These are phyloP conservation scores for Trichoderma citrinoviride DNA, from an alignment of 2,329 filamentous ascomycete species.

Conservation along the genomic window DNA sequence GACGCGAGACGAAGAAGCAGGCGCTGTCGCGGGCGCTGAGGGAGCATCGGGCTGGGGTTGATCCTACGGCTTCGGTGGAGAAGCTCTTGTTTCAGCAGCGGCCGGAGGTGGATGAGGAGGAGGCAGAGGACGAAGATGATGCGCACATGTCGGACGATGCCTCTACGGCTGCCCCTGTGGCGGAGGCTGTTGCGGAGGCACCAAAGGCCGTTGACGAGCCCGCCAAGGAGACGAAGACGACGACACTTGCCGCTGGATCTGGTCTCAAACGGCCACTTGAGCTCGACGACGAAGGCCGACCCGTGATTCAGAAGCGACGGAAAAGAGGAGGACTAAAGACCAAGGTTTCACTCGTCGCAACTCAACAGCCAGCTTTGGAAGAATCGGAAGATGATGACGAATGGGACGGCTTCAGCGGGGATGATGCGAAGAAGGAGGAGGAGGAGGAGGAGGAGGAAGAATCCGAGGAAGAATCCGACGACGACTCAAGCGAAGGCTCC, in stretches of 20 bases:
- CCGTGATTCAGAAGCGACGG: constrained; percentile 79
- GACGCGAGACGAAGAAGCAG: constrained; percentile 68
- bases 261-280: constrained; percentile 87
- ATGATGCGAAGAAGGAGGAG: constrained; percentile 37
- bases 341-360: constrained; percentile 47
- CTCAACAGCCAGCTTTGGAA: constrained; percentile 40
- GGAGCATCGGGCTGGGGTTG: constrained; percentile 63
- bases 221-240: constrained; percentile 12
- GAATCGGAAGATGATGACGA: constrained; percentile 38
- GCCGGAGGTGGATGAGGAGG: constrained; percentile 32
- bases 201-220: not conserved
- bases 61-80: constrained; percentile 50
- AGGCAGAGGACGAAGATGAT: constrained; percentile 31
- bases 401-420: constrained; percentile 62
- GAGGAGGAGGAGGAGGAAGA: constrained; percentile 29
- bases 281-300: constrained; percentile 72
- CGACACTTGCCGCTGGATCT: constrained; percentile 53
- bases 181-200: constrained; percentile 23
- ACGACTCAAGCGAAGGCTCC: constrained; percentile 29
- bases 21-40: constrained; percentile 60
- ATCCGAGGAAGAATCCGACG: constrained; percentile 33
- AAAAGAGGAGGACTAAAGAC: constrained; percentile 62
- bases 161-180: constrained; percentile 16
- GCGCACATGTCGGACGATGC: constrained; percentile 6
- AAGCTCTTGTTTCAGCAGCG: constrained; percentile 52